A percentile compares a stretch with the other conserved stretches of the same genome.
These are phyloP conservation scores for Luffa acutangula DNA, from an alignment of 306 rosid species.

Conservation along the genomic window DNA sequence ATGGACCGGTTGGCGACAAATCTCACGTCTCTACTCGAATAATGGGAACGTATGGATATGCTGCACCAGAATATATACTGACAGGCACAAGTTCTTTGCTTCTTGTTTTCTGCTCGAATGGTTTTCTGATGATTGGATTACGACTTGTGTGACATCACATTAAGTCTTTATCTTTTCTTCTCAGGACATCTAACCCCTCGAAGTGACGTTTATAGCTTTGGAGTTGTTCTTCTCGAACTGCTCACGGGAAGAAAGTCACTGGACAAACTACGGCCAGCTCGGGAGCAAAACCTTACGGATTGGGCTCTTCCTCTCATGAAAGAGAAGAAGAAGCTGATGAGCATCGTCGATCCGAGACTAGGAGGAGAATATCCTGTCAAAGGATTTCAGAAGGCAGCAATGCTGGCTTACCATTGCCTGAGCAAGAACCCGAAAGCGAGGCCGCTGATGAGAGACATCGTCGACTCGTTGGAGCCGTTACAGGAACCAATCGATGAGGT, in stretches of 20 bases:
- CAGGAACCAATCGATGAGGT: slow-evolving; percentile 31
- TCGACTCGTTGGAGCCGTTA: slow-evolving; percentile 94
- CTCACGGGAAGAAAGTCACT: slow-evolving; percentile 76
- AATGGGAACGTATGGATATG: slow-evolving; percentile 98
- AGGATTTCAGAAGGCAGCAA: slow-evolving; percentile 81
- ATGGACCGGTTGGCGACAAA: slow-evolving; percentile 92
- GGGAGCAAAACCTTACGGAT: slow-evolving; percentile 85
- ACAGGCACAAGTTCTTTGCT: slow-evolving; percentile 39
- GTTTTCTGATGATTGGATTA: background rate
- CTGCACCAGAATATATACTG: slow-evolving; percentile 95
- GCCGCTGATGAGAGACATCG: slow-evolving; percentile 91
- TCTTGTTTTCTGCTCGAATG: background rate
- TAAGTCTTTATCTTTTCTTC: background rate
- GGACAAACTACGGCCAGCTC: slow-evolving; percentile 69
- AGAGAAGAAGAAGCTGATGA: slow-evolving; percentile 74
- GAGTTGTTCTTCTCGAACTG: slow-evolving; percentile 91
- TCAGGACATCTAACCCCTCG: slow-evolving; percentile 90
- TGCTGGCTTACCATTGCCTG: slow-evolving; percentile 88
- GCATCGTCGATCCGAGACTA: slow-evolving; percentile 70
- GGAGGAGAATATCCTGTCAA: slow-evolving; percentile 72
- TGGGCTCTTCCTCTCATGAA: slow-evolving; percentile 93
- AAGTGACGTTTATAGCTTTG: slow-evolving; percentile 94
- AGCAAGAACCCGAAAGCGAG: slow-evolving; percentile 94
- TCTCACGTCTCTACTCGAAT: slow-evolving; percentile 94
- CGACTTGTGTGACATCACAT: background rate